Evolutionary conservation across 192 early-diverging fungal species (phyloP).

Genomic region (Backusella macrospora): DNA sequence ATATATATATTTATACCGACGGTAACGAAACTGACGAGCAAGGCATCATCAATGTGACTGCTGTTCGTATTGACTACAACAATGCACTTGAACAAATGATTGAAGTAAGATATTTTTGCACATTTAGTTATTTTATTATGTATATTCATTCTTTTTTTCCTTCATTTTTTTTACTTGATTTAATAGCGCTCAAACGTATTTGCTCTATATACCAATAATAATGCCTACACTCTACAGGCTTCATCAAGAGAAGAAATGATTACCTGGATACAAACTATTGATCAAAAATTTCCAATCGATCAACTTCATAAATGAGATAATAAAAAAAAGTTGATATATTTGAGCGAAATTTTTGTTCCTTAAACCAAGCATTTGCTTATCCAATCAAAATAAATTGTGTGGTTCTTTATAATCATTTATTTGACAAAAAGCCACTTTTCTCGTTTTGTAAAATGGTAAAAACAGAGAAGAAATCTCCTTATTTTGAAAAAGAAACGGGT

Average conservation of each 20-base stretch:
- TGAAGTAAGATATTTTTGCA: conserved; percentile 42
- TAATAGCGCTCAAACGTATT: conserved; percentile 63
- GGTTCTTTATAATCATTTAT: neutral
- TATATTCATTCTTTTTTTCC: conserved; percentile 43
- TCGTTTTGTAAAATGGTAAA: neutral
- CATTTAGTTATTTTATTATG: neutral
- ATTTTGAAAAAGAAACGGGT: conserved; percentile 21
- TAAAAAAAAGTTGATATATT: neutral
- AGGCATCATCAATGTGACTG: conserved; percentile 73
- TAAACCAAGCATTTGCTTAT: no score
- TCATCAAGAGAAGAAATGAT: conserved; percentile 61
- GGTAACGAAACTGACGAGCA: conserved; percentile 63
- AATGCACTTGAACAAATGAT: conserved; percentile 60
- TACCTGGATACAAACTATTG: conserved; percentile 61
- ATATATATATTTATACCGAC: conserved; percentile 75
- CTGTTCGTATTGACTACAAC: conserved; percentile 68
- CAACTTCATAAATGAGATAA: neutral
- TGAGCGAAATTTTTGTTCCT: neutral
- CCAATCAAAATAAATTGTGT: neutral
- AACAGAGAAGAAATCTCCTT: conserved; percentile 16
- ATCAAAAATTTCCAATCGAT: conserved; percentile 44
- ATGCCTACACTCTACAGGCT: conserved; percentile 68
- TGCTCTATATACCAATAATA: conserved; percentile 68
- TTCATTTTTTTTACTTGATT: neutral
- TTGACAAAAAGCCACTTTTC: neutral